A percentile compares a stretch with the other conserved stretches of the same genome.
Evolutionary conservation across 108 stramenopile species (phyloP).

Genomic region (Skeletonema potamos): DNA sequence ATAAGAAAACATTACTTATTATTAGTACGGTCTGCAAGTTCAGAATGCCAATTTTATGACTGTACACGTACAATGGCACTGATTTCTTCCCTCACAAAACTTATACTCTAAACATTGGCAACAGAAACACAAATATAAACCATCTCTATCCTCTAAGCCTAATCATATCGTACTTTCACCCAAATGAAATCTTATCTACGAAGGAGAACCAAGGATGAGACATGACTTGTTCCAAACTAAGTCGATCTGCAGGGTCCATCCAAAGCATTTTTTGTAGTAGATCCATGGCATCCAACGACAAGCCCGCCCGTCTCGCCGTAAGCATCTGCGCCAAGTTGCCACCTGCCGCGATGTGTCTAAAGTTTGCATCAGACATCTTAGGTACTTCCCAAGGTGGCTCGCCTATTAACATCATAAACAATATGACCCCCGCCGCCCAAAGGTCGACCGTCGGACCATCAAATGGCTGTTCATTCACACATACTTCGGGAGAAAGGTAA

Average conservation of each 20-base stretch:
- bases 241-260: constrained; percentile 54
- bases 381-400: constrained; percentile 67
- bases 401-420: constrained; percentile 84
- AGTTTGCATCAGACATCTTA: constrained; percentile 51
- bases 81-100: background rate
- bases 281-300: constrained; percentile 49
- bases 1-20: no score
- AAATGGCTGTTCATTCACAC: constrained; percentile 49
- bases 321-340: constrained; percentile 45
- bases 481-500: constrained; percentile 81
- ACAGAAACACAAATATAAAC: background rate
- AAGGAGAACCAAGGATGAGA: constrained; percentile 54
- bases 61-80: background rate
- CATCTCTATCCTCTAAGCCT: background rate
- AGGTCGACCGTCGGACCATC: constrained; percentile 79
- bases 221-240: constrained; percentile 62
- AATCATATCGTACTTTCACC: background rate
- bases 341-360: constrained; percentile 55
- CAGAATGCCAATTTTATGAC: background rate
- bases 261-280: constrained; percentile 65
- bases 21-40: no score
- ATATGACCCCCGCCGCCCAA: constrained; percentile 82
- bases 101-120: background rate
- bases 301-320: constrained; percentile 39
- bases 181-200: background rate